Evolutionary conservation across 306 rosid species (phyloP).

Genomic region (Mucuna pruriens): DNA sequence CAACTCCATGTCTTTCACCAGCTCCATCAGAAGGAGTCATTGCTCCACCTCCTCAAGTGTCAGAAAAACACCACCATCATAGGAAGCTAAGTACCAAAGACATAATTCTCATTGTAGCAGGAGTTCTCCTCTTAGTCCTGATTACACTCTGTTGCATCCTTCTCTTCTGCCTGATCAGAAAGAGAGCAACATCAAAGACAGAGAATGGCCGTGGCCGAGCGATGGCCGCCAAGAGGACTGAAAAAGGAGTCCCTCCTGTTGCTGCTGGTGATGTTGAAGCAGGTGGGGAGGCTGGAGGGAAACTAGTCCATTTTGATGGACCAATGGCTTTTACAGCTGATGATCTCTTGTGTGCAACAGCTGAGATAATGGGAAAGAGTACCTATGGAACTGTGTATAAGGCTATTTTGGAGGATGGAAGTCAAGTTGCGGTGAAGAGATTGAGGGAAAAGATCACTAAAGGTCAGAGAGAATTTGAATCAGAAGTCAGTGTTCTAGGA

Average conservation of each 20-base stretch:
- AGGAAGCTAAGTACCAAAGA: slow-evolving; percentile 67
- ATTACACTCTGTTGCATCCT: slow-evolving; percentile 56
- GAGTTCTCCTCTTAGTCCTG: slow-evolving; percentile 57
- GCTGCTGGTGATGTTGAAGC: slow-evolving; percentile 57
- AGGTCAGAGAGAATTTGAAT: slow-evolving; percentile 72
- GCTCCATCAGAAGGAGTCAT: slow-evolving; percentile 54
- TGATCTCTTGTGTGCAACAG: slow-evolving; percentile 84
- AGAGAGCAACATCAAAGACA: slow-evolving; percentile 49
- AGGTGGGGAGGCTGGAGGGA: slow-evolving; percentile 72
- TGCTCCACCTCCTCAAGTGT: slow-evolving; percentile 43
- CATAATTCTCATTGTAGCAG: slow-evolving; percentile 73
- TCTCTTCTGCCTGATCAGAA: slow-evolving; percentile 60
- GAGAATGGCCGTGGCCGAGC: slow-evolving; percentile 36
- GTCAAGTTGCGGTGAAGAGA: slow-evolving; percentile 84
- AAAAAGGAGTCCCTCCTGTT: slow-evolving; percentile 60
- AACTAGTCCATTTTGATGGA: slow-evolving; percentile 78
- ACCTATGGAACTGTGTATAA: slow-evolving; percentile 82
- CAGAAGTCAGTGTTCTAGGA: slow-evolving; percentile 66
- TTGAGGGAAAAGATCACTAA: slow-evolving; percentile 80
- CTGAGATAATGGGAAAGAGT: slow-evolving; percentile 86
- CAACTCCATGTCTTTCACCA: slow-evolving; percentile 55
- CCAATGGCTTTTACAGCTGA: slow-evolving; percentile 72
- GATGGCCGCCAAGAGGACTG: slow-evolving; percentile 35
- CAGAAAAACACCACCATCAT: slow-evolving; percentile 41
- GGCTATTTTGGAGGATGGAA: slow-evolving; percentile 82